Base-by-base conservation (phyloP, 116 monocot species). In the Dioscorea cayenensis region DNA sequence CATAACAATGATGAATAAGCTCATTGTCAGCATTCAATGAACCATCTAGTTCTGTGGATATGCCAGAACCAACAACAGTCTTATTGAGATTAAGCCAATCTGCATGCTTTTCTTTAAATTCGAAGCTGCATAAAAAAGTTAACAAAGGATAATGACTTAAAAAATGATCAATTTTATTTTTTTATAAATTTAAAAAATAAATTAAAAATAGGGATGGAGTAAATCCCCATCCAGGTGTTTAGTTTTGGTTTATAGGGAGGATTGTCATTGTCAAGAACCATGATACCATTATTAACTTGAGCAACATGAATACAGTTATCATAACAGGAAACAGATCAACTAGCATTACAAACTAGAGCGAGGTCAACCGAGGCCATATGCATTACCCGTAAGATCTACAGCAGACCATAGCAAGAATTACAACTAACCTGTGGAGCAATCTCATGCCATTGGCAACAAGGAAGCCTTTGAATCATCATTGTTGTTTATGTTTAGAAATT, bases 391-490 rank as follows among this genome's bases (percentile, higher is more conserved):
- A 51, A 10, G 2, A n/a, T 51, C 51, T 51, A 14, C 14, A 2
- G 51, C 37, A 51, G 51, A 14, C 17, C 2, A 14, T 51, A 51
- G 17, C 51, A 61, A 3, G 51, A 75, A 9, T 28, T 51, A 65
- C 6, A 61, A 76, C 88, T 82, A 51, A 97, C 97, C 73, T 86
- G 22, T 81, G 76, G 75, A 97, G 77, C 37, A 72, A 50, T 65
- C 28, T 49, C 97, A 97, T 88, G 25, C 86, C 83, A 72, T 72
- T 86, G 72, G 78, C 88, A 72, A 97, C 20, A 78, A 67, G 69
- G 80, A 71, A 67, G 28, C 49, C 74, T 84, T 87, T 29, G 36
- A n/a, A 66, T 82, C 79, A 79, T 50, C 74, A 76, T 71, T 81
- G 60, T 49, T 66, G 18, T 28, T 66, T 19, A 70, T 76, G 75